Percentiles rank a stretch among this genome's conserved stretches.
phyloP scores from a whole-genome alignment of 1,284 basidiomycete genomes.

The Rhodotorula sp. region DNA sequence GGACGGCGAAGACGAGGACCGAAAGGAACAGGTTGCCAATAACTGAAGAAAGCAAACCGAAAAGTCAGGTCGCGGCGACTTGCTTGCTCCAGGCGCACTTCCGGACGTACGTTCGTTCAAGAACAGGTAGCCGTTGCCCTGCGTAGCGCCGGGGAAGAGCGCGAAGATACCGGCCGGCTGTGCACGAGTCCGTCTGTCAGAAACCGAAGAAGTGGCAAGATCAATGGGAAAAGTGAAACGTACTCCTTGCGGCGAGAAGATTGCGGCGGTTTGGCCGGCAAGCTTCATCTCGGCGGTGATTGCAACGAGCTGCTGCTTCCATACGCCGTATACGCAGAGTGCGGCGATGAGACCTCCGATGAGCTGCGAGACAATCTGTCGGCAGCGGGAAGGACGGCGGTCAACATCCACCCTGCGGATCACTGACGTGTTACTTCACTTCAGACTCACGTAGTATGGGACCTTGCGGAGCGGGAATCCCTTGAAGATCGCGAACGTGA shows the following conservation, averaged over 20 bases:
- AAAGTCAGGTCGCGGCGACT: no score
- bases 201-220: neutral
- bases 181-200: neutral
- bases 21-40: constrained; percentile 36
- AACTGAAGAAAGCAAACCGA: constrained; percentile 1
- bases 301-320: constrained; percentile 66
- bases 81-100: no score
- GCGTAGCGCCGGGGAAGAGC: constrained; percentile 15
- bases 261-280: constrained; percentile 3
- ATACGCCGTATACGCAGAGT: constrained; percentile 69
- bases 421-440: no score
- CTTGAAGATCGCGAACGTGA: constrained; percentile 42
- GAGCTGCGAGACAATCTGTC: constrained; percentile 61
- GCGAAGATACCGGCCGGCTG: constrained; percentile 35
- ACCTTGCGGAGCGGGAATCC: constrained; percentile 76
- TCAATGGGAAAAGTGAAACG: neutral
- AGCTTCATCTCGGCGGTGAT: constrained; percentile 21
- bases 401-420: no score
- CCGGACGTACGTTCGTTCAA: constrained; percentile 10
- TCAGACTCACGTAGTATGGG: constrained; percentile 55
- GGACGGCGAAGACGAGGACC: constrained; percentile 41
- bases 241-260: constrained; percentile 34
- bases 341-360: constrained; percentile 68
- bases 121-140: constrained; percentile 18
- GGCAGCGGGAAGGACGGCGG: no score